phyloP scores from a whole-genome alignment of 2,329 filamentous ascomycete species.

The Diplocarpon mali region DNA sequence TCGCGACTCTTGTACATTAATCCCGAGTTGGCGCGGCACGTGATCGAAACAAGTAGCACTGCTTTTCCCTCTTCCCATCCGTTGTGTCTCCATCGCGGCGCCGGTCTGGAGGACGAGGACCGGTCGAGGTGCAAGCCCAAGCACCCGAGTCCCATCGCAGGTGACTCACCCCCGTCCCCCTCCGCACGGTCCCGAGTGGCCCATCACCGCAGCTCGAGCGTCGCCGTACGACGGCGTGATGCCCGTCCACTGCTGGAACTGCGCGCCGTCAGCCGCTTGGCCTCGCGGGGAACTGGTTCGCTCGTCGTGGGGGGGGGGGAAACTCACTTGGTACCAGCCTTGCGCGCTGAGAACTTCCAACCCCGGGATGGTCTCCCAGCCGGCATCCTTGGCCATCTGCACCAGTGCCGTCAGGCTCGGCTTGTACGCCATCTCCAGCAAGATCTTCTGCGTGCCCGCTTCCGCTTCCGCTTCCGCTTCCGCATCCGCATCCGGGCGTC shows the following conservation, averaged over 20 bases:
- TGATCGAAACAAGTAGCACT: too few species aligned
- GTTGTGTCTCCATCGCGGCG: too few species aligned
- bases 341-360: conserved; percentile 84
- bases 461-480: conserved; percentile 27
- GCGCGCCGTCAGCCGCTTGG: background rate
- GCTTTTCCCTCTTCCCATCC: too few species aligned
- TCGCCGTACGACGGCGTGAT: conserved; percentile 63
- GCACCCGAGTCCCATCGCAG: background rate
- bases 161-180: too few species aligned
- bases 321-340: conserved; percentile 70
- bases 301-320: background rate
- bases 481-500: conserved; percentile 28
- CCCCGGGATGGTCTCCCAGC: conserved; percentile 78
- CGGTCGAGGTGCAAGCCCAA: too few species aligned
- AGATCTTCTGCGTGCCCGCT: conserved; percentile 36
- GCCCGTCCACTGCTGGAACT: conserved; percentile 79
- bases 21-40: too few species aligned
- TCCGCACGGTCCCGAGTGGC: too few species aligned
- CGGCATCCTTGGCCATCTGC: conserved; percentile 63
- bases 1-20: too few species aligned
- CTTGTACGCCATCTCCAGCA: conserved; percentile 96
- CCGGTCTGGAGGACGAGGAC: too few species aligned
- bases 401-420: conserved; percentile 75
- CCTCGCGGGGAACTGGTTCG: background rate
- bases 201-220: conserved; percentile 50